Evolutionary conservation across 2,329 filamentous ascomycete species (phyloP).

Genomic region (Cadophora sp.): DNA sequence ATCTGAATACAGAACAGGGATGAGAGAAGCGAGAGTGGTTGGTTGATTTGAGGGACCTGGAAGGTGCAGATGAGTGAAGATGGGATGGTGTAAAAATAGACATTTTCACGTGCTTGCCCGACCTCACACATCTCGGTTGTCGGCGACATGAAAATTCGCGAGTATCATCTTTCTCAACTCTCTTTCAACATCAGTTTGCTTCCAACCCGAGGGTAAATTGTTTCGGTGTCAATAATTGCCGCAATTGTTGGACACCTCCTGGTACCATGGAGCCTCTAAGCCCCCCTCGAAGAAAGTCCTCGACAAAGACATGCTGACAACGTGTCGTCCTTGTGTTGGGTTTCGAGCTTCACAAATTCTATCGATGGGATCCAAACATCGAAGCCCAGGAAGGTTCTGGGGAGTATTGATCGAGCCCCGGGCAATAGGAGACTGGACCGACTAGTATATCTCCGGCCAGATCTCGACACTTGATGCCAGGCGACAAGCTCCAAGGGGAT

Average conservation of each 20-base stretch:
- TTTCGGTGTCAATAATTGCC: neutral
- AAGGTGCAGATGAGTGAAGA: neutral
- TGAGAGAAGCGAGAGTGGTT: neutral
- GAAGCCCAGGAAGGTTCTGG: too few relatives aligned
- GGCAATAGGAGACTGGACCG: too few relatives aligned
- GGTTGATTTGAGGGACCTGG: neutral
- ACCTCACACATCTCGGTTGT: neutral
- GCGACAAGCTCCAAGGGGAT: neutral
- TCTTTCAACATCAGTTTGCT: neutral
- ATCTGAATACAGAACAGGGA: neutral
- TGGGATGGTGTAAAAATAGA: neutral
- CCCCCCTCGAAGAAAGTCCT: neutral
- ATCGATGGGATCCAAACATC: too few relatives aligned
- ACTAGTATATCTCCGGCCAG: too few relatives aligned
- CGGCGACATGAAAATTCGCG: neutral
- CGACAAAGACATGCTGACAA: too few relatives aligned
- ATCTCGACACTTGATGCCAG: too few relatives aligned
- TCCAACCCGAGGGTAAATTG: neutral
- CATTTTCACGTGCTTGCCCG: neutral
- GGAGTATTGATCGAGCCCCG: too few relatives aligned
- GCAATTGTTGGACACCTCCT: too few relatives aligned
- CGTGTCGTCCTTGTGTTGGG: too few relatives aligned
- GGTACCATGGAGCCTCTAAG: too few relatives aligned
- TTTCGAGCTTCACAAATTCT: too few relatives aligned
- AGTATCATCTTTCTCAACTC: neutral